These are phyloP conservation scores for Vitis hybrid DNA, from an alignment of 177 flowering plant genomes.

Conservation along the genomic window DNA sequence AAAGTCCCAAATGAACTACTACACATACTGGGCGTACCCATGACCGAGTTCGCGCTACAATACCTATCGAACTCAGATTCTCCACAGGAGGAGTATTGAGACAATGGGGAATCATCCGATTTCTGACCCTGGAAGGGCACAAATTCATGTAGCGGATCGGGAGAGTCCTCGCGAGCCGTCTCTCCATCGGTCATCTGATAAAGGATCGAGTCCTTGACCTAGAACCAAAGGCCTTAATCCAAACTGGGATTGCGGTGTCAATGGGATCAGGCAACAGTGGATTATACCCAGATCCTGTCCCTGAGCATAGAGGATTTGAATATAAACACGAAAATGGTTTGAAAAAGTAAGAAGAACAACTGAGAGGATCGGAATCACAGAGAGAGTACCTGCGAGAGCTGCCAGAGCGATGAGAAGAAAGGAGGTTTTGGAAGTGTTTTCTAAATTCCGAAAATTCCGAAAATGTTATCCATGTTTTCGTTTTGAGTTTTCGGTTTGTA, in stretches of 20 bases:
- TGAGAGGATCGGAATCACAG: background rate
- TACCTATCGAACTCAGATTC: slow-evolving; percentile 86
- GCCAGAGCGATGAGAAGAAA: background rate
- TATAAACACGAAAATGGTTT: background rate
- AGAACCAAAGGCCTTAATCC: background rate
- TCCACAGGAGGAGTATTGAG: slow-evolving; percentile 70
- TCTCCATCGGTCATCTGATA: slow-evolving; percentile 43
- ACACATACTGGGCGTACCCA: slow-evolving; percentile 77
- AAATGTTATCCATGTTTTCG: no score
- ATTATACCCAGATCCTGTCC: background rate
- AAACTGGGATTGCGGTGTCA: background rate
- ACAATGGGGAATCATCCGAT: slow-evolving; percentile 30
- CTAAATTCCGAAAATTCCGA: no score
- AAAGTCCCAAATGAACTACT: slow-evolving; percentile 53
- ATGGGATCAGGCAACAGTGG: background rate
- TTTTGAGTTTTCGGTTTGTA: no score
- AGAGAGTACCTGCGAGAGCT: background rate
- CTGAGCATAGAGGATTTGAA: background rate
- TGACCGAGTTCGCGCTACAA: slow-evolving; percentile 80
- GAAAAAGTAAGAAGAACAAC: background rate
- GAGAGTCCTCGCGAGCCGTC: slow-evolving; percentile 29
- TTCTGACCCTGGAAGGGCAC: slow-evolving; percentile 18
- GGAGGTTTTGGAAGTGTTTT: no score
- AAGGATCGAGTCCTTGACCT: background rate
- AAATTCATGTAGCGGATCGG: slow-evolving; percentile 28